Conservation (phyloP, 352 stramenopile genomes). For the Phytophthora melonis region DNA sequence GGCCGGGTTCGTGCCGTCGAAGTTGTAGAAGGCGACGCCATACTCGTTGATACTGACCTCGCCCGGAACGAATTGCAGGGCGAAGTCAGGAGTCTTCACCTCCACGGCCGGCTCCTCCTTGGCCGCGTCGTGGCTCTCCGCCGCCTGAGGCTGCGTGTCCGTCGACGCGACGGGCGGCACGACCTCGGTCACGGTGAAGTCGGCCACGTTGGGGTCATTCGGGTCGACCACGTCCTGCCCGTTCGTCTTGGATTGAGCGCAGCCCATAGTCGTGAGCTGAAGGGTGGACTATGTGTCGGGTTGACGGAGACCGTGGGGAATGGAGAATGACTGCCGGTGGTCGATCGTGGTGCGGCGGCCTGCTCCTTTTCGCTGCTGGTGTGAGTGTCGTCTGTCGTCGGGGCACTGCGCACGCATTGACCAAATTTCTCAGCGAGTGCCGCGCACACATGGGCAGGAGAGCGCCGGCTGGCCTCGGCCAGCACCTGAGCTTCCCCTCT, state of each 20-base stretch:
- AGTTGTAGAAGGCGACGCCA: conserved; percentile 73
- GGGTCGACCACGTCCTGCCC: conserved; percentile 50
- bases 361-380: conserved; percentile 4
- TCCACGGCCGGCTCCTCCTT: conserved; percentile 27
- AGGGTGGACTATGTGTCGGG: conserved; percentile 8
- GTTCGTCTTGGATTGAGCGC: conserved; percentile 65
- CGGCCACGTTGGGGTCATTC: conserved; percentile 23
- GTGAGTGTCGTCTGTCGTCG: conserved; percentile 10
- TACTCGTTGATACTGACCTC: conserved; percentile 62
- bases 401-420: neutral
- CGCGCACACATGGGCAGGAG: conserved; percentile 2
- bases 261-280: conserved; percentile 55
- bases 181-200: neutral
- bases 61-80: conserved; percentile 49
- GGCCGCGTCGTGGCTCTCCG: neutral
- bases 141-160: neutral
- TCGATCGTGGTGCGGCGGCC: no score
- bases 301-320: conserved; percentile 21
- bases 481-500: conserved; percentile 2
- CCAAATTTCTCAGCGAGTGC: conserved; percentile 14
- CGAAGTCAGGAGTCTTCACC: conserved; percentile 26
- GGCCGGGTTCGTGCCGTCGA: conserved; percentile 50
- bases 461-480: conserved; percentile 6
- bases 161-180: neutral
- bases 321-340: conserved; percentile 24